Percentiles rank a stretch among this genome's conserved stretches.
These are phyloP conservation scores for Aureoboletus auriporus DNA, from an alignment of 768 basidiomycete species.

Conservation along the genomic window DNA sequence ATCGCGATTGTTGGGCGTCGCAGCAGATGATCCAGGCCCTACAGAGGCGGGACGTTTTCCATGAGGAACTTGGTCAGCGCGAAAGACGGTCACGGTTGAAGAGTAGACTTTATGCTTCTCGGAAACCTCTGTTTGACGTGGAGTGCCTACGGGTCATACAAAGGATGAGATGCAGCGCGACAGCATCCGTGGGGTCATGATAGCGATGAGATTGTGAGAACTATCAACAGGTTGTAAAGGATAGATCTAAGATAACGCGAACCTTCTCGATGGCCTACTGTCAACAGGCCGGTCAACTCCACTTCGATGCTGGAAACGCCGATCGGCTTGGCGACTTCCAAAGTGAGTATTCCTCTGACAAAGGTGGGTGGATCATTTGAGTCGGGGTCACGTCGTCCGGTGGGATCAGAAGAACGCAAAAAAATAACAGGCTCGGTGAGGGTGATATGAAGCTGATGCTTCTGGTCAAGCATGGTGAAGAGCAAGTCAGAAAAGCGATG, in stretches of 20 bases:
- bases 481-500: neutral
- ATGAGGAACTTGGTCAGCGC: constrained; percentile 46
- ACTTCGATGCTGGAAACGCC: constrained; percentile 84
- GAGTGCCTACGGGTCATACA: constrained; percentile 41
- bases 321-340: constrained; percentile 71
- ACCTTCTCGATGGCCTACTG: constrained; percentile 88
- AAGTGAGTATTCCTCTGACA: constrained; percentile 61
- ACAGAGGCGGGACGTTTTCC: constrained; percentile 18
- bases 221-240: neutral
- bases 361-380: constrained; percentile 53
- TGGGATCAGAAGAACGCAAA: constrained; percentile 52
- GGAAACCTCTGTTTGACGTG: constrained; percentile 65
- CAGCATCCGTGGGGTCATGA: neutral
- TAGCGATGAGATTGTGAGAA: neutral
- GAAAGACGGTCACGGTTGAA: constrained; percentile 71
- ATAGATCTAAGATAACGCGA: constrained; percentile 19
- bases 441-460: constrained; percentile 48
- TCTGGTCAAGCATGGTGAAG: constrained; percentile 21
- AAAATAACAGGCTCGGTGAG: constrained; percentile 77
- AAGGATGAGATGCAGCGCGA: neutral
- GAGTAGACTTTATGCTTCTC: constrained; percentile 76
- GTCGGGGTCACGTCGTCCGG: constrained; percentile 30
- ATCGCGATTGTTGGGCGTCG: constrained; percentile 1
- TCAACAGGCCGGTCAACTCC: constrained; percentile 65
- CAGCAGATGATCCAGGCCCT: constrained; percentile 16